Evolutionary conservation across 2,329 filamentous ascomycete genomes (phyloP), one percentile per base, ranked within the genome.

Genomic region (Hypomyces rosellus): DNA sequence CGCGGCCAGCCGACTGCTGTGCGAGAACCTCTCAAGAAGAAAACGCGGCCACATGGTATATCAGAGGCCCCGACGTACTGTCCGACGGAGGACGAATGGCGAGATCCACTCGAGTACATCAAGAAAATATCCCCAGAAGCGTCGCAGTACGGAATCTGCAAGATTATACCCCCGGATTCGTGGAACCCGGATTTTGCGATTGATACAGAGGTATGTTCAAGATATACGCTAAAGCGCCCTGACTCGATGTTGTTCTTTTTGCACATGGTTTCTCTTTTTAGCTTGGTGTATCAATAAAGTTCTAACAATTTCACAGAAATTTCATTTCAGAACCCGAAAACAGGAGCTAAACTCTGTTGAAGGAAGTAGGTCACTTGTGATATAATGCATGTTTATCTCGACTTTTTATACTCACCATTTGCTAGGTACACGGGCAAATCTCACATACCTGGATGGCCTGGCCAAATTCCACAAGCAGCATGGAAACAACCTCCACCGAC

Each of bases 311-410:
- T 14, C 52, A 18, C 46, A 96, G 91, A 88, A 85, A 69, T 99
- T 99, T 63, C 93, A 99, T 68, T 99, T 99, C 65, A 84, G 90
- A 57, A 99, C 93, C 13, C 83, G 93, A 65, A 90, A 95, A 66
- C 93, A 99, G 68, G 92, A 97, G 69, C 76, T 99, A 54, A 99
- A 99, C 69, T 95, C 91, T 14, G 89, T 97, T 45, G 93, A 99
- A 86, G 93, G 93, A 77, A 93, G 90, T 95, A 81, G 70, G 83
- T 77, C 52, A 49, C 22, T 41, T 34, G 34, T 39, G 33, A 46
- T 46, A 20, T 47, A 12, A 25, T 12, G n/a, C 53, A 34, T 36
- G 39, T 34, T 36, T 37, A 22, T 37, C 15, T 33, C 30, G 47
- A 15, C 34, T 50, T 36, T 5, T 33, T 39, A 40, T 59, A 54